Evolutionary conservation across 768 basidiomycete species (phyloP).

Genomic region (Pulveroboletus sp.): DNA sequence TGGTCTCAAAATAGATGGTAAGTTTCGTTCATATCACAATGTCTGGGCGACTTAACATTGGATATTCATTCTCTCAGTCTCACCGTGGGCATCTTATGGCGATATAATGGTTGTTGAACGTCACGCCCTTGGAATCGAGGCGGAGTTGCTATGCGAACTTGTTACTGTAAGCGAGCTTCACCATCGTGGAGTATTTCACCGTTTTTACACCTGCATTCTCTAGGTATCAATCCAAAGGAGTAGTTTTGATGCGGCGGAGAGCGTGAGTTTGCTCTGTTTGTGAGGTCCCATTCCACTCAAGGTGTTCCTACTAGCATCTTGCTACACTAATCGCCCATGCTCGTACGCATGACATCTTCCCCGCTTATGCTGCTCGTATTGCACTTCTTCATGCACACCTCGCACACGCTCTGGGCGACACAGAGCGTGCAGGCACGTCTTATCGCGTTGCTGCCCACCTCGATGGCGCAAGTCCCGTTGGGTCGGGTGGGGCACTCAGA

Average conservation of each 20-base stretch:
- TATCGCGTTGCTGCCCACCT: constrained; percentile 60
- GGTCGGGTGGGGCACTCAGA: constrained; percentile 8
- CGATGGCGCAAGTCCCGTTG: constrained; percentile 31
- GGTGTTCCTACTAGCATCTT: constrained; percentile 29
- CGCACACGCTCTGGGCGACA: constrained; percentile 58
- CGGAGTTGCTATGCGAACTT: constrained; percentile 68
- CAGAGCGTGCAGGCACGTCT: constrained; percentile 50
- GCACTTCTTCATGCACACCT: constrained; percentile 69
- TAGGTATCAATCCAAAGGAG: constrained; percentile 65
- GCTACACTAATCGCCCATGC: constrained; percentile 54
- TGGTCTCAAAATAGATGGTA: constrained; percentile 15
- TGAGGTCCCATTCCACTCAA: not conserved
- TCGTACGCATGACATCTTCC: constrained; percentile 54
- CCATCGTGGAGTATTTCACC: not conserved
- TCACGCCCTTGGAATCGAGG: constrained; percentile 57
- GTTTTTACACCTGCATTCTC: not conserved
- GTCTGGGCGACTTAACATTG: not conserved
- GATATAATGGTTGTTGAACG: constrained; percentile 48
- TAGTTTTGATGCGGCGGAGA: constrained; percentile 61
- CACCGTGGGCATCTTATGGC: constrained; percentile 47
- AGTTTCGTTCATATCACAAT: not conserved
- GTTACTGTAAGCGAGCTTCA: constrained; percentile 44
- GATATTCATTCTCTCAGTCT: constrained; percentile 35
- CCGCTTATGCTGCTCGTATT: constrained; percentile 53
- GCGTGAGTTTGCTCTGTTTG: constrained; percentile 32